These are phyloP conservation scores for Cryptomeria japonica DNA, from an alignment of 75 land plant species.

Conservation along the genomic window DNA sequence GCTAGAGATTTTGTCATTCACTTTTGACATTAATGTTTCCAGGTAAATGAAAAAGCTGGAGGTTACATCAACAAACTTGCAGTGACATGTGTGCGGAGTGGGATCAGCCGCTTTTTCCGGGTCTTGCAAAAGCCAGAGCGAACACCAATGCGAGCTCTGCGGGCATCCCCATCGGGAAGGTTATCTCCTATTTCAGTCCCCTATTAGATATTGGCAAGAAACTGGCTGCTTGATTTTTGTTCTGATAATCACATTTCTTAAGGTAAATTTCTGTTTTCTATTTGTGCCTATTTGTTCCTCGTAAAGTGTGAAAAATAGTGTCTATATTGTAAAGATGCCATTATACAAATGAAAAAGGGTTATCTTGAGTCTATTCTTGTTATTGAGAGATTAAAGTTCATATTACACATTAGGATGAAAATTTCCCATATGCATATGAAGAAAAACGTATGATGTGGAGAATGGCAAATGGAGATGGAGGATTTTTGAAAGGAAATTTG, in stretches of 20 bases:
- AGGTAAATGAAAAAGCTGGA: constrained; percentile 93
- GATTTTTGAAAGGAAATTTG: too few species aligned
- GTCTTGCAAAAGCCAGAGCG: constrained; percentile 94
- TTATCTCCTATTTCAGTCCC: constrained; percentile 10
- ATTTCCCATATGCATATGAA: background rate
- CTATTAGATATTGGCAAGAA: background rate
- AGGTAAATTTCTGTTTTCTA: background rate
- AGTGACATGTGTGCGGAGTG: constrained; percentile 94
- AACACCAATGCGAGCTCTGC: constrained; percentile 95
- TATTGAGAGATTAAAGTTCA: background rate
- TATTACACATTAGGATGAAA: background rate
- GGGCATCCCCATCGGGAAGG: constrained; percentile 99
- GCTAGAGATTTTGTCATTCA: background rate
- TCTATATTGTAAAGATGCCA: background rate
- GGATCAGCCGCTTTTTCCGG: constrained; percentile 79
- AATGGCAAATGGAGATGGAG: too few species aligned
- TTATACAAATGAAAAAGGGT: background rate
- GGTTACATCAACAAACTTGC: constrained; percentile 84
- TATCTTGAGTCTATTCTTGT: background rate
- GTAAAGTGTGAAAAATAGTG: background rate
- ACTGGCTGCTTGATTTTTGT: background rate
- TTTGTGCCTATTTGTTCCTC: background rate
- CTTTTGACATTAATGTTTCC: constrained; percentile 7
- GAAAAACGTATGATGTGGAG: too few species aligned
- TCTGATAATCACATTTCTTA: background rate